These are phyloP conservation scores for Schizopora paradoxa DNA, from an alignment of 1,284 basidiomycete genomes.

Conservation along the genomic window DNA sequence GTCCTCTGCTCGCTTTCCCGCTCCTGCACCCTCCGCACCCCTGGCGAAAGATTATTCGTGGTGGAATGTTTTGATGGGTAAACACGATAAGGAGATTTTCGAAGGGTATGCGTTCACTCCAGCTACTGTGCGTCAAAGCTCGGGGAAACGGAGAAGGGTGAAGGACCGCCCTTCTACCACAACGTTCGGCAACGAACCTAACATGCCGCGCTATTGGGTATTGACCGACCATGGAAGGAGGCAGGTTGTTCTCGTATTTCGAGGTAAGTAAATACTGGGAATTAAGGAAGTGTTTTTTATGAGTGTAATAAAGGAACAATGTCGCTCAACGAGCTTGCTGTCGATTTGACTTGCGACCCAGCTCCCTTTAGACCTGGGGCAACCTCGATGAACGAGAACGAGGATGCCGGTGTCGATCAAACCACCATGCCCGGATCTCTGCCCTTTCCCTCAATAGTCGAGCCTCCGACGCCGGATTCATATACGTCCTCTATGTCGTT, in stretches of 20 bases:
- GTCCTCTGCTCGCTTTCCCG: constrained; percentile 20
- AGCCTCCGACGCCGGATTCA: constrained; percentile 9
- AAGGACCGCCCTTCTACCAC: constrained; percentile 37
- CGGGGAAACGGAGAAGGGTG: constrained; percentile 25
- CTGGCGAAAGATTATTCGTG: constrained; percentile 48
- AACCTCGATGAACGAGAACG: constrained; percentile 15
- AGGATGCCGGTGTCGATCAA: constrained; percentile 23
- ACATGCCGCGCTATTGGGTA: constrained; percentile 79
- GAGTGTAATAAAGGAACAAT: too few relatives aligned
- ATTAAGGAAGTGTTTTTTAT: constrained; percentile 12
- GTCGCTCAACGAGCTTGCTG: constrained; percentile 79
- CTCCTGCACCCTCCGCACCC: constrained; percentile 12
- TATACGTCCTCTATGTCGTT: constrained; percentile 20
- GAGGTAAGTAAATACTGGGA: too few relatives aligned
- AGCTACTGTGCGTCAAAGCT: constrained; percentile 19
- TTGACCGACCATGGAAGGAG: constrained; percentile 66
- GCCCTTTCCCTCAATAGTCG: constrained; percentile 21
- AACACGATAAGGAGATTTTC: constrained; percentile 75
- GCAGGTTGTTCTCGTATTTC: constrained; percentile 62
- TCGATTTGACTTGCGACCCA: constrained; percentile 73
- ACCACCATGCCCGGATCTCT: constrained; percentile 24
- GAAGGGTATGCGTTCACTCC: constrained; percentile 43
- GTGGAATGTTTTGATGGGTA: constrained; percentile 74
- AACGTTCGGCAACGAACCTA: constrained; percentile 58
- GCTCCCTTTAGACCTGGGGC: constrained; percentile 56